Evolutionary conservation across 83 land plant genomes (phyloP).

Genomic region (Picea abies): DNA sequence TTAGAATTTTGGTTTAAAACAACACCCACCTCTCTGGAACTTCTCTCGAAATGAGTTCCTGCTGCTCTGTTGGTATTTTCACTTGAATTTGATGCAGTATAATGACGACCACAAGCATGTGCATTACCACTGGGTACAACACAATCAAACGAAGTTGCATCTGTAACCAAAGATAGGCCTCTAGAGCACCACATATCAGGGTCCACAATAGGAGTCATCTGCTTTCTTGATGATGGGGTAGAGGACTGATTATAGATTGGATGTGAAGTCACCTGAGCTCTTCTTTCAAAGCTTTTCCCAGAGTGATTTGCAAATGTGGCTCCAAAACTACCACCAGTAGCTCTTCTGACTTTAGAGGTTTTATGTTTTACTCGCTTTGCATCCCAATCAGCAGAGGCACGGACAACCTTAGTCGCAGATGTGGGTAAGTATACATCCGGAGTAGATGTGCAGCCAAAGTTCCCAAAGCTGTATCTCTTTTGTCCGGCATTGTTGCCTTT

Average conservation of each 20-base stretch:
- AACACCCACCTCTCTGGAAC: too few species aligned
- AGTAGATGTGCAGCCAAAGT: conserved; percentile 4
- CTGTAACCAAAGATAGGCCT: not conserved
- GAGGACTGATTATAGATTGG: not conserved
- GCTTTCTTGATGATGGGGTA: not conserved
- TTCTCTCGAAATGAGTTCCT: too few species aligned
- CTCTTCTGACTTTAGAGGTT: conserved; percentile 8
- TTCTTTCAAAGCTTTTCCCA: conserved; percentile 3
- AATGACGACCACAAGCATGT: too few species aligned
- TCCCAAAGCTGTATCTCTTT: conserved; percentile 14
- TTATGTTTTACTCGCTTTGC: not conserved
- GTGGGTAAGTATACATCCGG: conserved; percentile 17
- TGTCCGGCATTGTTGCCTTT: not conserved
- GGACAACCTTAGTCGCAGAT: conserved; percentile 16
- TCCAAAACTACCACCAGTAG: not conserved
- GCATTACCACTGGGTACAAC: too few species aligned
- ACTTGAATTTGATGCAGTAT: too few species aligned
- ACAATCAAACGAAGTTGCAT: too few species aligned
- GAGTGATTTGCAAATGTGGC: too few species aligned
- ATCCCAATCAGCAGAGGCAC: conserved; percentile 16
- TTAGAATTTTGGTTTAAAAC: too few species aligned
- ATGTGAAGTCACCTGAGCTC: conserved; percentile 2
- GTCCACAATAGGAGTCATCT: conserved; percentile 1
- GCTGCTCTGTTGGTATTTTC: too few species aligned
- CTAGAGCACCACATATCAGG: conserved; percentile 8